These are phyloP conservation scores for Candida anutae DNA, from an alignment of 1,139 yeast genomes.

Conservation along the genomic window DNA sequence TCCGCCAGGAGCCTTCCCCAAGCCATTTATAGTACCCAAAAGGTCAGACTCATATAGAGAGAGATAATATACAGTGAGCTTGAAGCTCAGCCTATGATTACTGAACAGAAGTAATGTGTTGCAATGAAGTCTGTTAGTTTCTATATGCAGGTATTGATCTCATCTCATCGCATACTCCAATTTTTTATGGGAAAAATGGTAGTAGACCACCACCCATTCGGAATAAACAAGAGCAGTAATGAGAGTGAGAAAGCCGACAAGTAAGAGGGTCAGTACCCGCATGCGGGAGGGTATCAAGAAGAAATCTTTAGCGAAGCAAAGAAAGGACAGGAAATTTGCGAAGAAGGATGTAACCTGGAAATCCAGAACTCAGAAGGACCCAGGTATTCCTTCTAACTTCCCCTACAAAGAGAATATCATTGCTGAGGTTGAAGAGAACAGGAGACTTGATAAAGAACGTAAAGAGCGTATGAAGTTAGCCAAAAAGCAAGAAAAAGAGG, in stretches of 20 bases:
- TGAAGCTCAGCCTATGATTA: too few relatives aligned
- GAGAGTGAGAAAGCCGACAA: slow-evolving; percentile 61
- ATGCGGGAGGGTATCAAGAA: slow-evolving; percentile 94
- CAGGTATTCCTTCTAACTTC: slow-evolving; percentile 90
- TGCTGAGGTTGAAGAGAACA: slow-evolving; percentile 69
- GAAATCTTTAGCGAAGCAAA: slow-evolving; percentile 86
- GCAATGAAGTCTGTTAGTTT: too few relatives aligned
- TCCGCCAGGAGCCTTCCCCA: too few relatives aligned
- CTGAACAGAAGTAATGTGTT: too few relatives aligned
- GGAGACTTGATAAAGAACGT: slow-evolving; percentile 55
- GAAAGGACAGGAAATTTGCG: slow-evolving; percentile 73
- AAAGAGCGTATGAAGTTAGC: slow-evolving; percentile 43
- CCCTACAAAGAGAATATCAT: slow-evolving; percentile 86
- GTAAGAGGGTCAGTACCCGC: slow-evolving; percentile 84
- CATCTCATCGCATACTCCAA: slow-evolving; percentile 8
- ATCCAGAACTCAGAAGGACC: slow-evolving; percentile 74
- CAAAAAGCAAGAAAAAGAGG: slow-evolving; percentile 39
- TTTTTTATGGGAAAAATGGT: slow-evolving; percentile 14
- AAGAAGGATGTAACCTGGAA: slow-evolving; percentile 94
- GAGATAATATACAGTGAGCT: too few relatives aligned
- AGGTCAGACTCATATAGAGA: too few relatives aligned
- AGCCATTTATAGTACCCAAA: too few relatives aligned
- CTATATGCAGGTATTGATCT: too few relatives aligned
- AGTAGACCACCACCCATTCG: slow-evolving; percentile 25
- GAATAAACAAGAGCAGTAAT: slow-evolving; percentile 20